Base-by-base conservation (phyloP, 2,329 filamentous ascomycete genomes). In the Helminthosporium solani region DNA sequence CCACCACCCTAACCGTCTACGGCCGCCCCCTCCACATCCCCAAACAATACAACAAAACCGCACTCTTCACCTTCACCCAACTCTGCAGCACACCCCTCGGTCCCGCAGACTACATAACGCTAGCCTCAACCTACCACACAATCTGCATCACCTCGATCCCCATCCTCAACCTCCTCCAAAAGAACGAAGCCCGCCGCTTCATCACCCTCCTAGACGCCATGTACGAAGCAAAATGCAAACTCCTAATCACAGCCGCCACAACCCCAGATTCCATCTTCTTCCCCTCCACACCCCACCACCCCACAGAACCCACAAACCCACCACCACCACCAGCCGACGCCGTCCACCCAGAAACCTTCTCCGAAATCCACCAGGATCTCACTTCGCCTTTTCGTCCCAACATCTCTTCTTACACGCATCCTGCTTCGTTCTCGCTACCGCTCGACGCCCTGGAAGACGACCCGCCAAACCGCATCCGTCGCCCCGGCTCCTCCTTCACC, bases 161-260 rank as follows among this genome's bases (percentile, higher is more conserved):
- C 0, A 64, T 86, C 14, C 73, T 94, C 11, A 84, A 81, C 0
- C 67, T 85, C 2, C 70, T 82, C 1, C 83, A 85, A 66, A 92
- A 90, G 69, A 92, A 91, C 64, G 88, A 92, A 71, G 88, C 88
- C 1, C 77, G 88, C 3, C 79, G 88, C 9, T 84, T 94, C 63
- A 92, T 92, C 62, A 91, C 86, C 0, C 76, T 94, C 1, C 78
- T 92, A 1, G 88, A 94, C 61, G 88, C 88, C 0, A 46, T 68
- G 46, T 92, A 92, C 68, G 88, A 92, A 72, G 85, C 86, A n/a
- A 80, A 84, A 7, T 91, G 88, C 67, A 88, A 88, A 56, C 78
- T 92, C 8, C 70, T 89, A 34, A 77, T 92, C 42, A 77, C 82
- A 16, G 88, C 87, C 2, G 78, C 77, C 33, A 81, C 79, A 2